Evolutionary conservation across 225 moss, liverwort and hornwort species (phyloP), one percentile per base, ranked within the genome.

Genomic region (Polytrichum formosum): DNA sequence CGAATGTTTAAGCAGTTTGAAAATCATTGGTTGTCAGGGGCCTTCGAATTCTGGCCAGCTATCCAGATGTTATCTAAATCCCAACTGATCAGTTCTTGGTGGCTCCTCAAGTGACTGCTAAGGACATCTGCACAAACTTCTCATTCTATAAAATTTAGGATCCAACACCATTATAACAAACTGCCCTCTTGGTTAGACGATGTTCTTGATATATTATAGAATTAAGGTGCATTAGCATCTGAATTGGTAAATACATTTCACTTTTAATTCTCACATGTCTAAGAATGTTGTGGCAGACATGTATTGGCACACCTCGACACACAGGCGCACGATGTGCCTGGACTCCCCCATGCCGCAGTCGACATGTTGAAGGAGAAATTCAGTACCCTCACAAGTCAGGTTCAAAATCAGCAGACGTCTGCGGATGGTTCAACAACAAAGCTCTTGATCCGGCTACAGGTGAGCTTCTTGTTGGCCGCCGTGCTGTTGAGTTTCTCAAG

Each of bases 351-450:
- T 80, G 87, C 88, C 75, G 94, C 94, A 21, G 78, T 90, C 30
- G 74, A 82, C 31, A 81, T 90, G 72, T 60, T 94, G 55, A 84
- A 74, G 64, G 79, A 75, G 9, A 92, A 87, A 63, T 99, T 98
- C 73, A 90, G 77, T 80, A 85, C 91, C 22, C 78, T 91, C 54
- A 94, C 91, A 7, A 91, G 92, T 68, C 81, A 77, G 69, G 85
- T 99, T 78, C 79, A 84, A 85, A 74, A 70, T 72, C 81, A 88
- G 73, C 91, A 88, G 78, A 91, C 83, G 16, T 98, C 98, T 66
- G 80, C 82, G 6, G 94, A 92, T 79, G 92, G 98, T 61, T 85
- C 88, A 64, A 99, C 98, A 68, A 87, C 90, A 33, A 94, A 99
- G 81, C 90, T 99, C 61, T 83, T 94, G 67, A 94, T 99, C 68